Base-by-base conservation (phyloP, 1,284 basidiomycete species). In the Sutorius eximius region DNA sequence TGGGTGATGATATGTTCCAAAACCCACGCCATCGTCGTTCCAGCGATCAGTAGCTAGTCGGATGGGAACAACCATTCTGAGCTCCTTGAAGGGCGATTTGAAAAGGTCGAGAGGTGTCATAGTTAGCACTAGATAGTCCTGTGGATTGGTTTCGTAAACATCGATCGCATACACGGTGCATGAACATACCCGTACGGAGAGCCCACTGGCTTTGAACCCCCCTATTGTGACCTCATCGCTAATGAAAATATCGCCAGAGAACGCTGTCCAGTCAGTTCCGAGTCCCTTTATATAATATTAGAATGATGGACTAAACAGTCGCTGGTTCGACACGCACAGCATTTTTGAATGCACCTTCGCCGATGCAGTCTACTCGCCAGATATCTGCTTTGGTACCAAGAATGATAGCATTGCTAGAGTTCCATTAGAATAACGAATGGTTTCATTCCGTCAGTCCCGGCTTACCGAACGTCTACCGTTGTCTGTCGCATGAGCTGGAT, bases 21-120 rank as follows among this genome's bases (percentile, higher is more conserved):
- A 56, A 11, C 73, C 71, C 12, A 68, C 63, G 29, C 71, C 71
- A 56, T 81, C 78, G n/a, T 73, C 64, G 38, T 69, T 73, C 79
- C 80, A 87, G 5, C 76, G 66, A 61, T 89, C 85, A 3, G 87
- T 89, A 5, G 81, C 79, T n/a, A 89, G 70, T n/a, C 80, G 80
- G 27, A 89, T 71, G 12, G 86, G 85, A 16, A 88, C 71, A 24
- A 80, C 75, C 52, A 80, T 75, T 12, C 86, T 78, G 33, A 87
- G 70, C 48, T 85, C 83, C 49, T 64, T 69, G 67, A 88, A 86
- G 0, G 81, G 75, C 3, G 80, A 74, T 60, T 81, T 82, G 16
- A 69, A 63, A 10, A 76, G 74, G 53, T 88, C 82, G 5, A 77
- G 74, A 5, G 87, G 84, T 0, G 73, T 75, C 68, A 87, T 75